Evolutionary conservation across 2,329 filamentous ascomycete genomes (phyloP), one percentile per base, ranked within the genome.

Genomic region (Pseudonectria buxi): DNA sequence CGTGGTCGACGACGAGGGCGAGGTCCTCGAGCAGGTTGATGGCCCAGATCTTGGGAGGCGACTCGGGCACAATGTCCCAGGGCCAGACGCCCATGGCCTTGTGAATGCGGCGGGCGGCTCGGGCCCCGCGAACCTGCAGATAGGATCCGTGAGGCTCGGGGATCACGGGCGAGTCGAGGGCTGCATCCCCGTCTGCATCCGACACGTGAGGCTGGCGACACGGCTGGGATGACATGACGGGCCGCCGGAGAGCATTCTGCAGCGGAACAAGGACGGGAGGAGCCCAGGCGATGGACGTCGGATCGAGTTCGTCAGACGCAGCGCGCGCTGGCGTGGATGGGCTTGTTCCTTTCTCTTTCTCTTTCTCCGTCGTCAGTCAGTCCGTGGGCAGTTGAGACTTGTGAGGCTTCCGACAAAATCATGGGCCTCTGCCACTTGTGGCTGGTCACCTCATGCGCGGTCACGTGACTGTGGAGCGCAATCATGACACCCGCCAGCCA

Each of bases 11-110:
- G 35, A 53, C 47, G 12, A 54, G 45, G 13, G 51, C 47, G 7
- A 54, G 46, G 11, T 54, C 51, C 40, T 54, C 50, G n/a, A 54
- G 39, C 15, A 54, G 30, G 40, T 54, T 52, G 25, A 54, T 53
- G 22, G 50, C 50, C 50, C 50, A 53, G 43, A 53, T 51, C 41
- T 53, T 53, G 1, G 50, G 50, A n/a, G 50, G 50, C 22, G 50
- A 44, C 36, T 53, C 50, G 14, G 50, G 50, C 27, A 53, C 50
- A 16, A 53, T 53, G 18, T 53, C 50, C 50, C 50, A 53, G 26
- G 50, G 50, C 50, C 50, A 53, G 24, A 53, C 50, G 28, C 48
- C 47, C 45, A 53, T 47, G 18, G 48, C 50, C 28, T 46, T 45
- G 33, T 49, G 51, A 26, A 53, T 53, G 26, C 50, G 39, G 26